phyloP scores from a whole-genome alignment of 768 basidiomycete genomes.

The Suillus tomentosus region DNA sequence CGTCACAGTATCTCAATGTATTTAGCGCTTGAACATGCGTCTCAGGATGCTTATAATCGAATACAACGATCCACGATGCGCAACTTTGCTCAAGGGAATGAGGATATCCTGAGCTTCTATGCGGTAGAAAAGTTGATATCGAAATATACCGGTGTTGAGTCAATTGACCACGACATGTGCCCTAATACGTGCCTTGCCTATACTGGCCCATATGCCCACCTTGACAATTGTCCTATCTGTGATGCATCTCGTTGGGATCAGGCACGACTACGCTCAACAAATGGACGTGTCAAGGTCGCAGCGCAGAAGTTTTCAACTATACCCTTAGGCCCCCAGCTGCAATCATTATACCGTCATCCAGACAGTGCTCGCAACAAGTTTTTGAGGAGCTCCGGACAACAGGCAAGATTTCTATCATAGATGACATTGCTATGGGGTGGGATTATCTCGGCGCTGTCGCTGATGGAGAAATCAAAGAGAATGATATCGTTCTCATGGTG shows the following conservation, averaged over 20 bases:
- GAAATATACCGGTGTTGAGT: constrained; percentile 30
- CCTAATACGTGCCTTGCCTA: constrained; percentile 41
- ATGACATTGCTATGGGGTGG: constrained; percentile 10
- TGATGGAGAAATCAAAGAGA: constrained; percentile 12
- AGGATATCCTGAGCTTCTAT: constrained; percentile 18
- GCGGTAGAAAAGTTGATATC: constrained; percentile 13
- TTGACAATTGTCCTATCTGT: constrained; percentile 36
- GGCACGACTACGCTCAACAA: neutral
- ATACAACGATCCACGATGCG: constrained; percentile 24
- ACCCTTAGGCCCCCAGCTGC: constrained; percentile 45
- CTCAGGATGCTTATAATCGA: constrained; percentile 33
- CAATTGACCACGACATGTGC: constrained; percentile 44
- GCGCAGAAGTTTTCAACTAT: constrained; percentile 39
- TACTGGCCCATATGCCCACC: constrained; percentile 37
- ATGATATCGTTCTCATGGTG: constrained; percentile 36
- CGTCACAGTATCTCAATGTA: neutral
- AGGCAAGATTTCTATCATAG: constrained; percentile 12
- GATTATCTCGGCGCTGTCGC: constrained; percentile 16
- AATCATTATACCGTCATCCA: constrained; percentile 34
- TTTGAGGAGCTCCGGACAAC: constrained; percentile 15
- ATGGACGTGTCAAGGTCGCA: constrained; percentile 24
- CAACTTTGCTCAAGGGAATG: constrained; percentile 1
- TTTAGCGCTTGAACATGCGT: constrained; percentile 22
- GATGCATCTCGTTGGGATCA: constrained; percentile 31
- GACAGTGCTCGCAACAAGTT: constrained; percentile 22